These are phyloP conservation scores for Cytospora chrysosperma DNA, from an alignment of 2,329 filamentous ascomycete genomes.

Conservation along the genomic window DNA sequence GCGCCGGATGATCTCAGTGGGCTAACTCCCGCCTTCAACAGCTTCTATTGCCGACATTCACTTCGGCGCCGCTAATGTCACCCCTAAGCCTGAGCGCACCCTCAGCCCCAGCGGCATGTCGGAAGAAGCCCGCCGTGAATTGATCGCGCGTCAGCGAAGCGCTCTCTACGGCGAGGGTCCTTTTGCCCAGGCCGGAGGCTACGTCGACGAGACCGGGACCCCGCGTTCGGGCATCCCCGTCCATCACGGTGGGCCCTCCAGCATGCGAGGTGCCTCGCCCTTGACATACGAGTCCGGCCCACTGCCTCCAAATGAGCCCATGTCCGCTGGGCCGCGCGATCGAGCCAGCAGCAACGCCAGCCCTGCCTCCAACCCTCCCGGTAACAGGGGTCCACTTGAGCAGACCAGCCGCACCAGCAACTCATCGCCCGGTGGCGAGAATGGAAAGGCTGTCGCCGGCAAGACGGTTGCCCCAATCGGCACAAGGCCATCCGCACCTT, in stretches of 20 bases:
- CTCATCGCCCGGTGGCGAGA: constrained; percentile 72
- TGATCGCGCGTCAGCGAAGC: constrained; percentile 93
- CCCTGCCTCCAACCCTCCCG: constrained; percentile 65
- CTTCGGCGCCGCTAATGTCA: constrained; percentile 39
- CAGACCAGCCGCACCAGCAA: constrained; percentile 76
- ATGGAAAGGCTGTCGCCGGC: constrained; percentile 50
- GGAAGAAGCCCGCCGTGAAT: constrained; percentile 92
- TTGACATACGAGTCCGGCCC: constrained; percentile 68
- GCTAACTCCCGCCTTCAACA: constrained; percentile 40
- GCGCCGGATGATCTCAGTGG: constrained; percentile 22
- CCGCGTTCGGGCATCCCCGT: constrained; percentile 66
- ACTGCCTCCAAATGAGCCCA: constrained; percentile 40
- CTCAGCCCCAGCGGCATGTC: constrained; percentile 83
- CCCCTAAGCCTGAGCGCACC: constrained; percentile 75
- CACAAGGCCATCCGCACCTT: constrained; percentile 69
- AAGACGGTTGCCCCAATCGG: constrained; percentile 86
- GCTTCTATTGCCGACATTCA: constrained; percentile 50
- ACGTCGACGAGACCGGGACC: constrained; percentile 66
- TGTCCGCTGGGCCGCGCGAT: constrained; percentile 51
- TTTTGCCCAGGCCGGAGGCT: constrained; percentile 66
- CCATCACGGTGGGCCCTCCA: constrained; percentile 60
- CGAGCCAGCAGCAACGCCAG: constrained; percentile 84
- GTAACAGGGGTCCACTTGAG: constrained; percentile 62
- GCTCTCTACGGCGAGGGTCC: constrained; percentile 81
- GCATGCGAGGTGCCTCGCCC: constrained; percentile 74